Conservation (phyloP, 768 basidiomycete species). For the Austroboletus eburneus region DNA sequence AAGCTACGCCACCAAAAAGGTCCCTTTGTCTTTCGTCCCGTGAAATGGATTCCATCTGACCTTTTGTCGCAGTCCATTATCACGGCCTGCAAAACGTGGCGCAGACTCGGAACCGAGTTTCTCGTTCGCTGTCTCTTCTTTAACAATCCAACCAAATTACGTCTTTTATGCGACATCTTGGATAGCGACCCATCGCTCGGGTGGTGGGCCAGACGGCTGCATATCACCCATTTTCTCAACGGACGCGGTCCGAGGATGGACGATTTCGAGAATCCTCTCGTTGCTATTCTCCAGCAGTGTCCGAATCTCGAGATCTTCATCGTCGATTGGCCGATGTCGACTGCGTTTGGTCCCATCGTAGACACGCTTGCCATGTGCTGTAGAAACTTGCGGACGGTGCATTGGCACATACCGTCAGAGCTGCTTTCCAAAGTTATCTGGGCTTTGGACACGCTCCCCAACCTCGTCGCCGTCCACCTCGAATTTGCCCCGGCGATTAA, state of each 20-base stretch:
- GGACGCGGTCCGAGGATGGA: conserved; percentile 40
- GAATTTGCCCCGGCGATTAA: conserved; percentile 35
- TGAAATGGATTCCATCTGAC: not conserved
- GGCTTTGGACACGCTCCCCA: conserved; percentile 61
- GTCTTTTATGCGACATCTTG: conserved; percentile 48
- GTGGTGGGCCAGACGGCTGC: conserved; percentile 73
- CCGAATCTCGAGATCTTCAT: conserved; percentile 74
- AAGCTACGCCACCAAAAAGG: conserved; percentile 67
- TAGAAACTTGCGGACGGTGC: conserved; percentile 52
- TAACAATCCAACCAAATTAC: conserved; percentile 52
- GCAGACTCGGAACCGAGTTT: conserved; percentile 56
- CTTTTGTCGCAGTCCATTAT: conserved; percentile 52
- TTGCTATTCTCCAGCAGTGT: conserved; percentile 57
- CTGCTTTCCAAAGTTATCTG: conserved; percentile 65
- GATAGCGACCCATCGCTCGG: conserved; percentile 52
- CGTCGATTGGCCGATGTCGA: conserved; percentile 59
- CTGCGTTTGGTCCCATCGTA: conserved; percentile 57
- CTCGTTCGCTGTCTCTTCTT: conserved; percentile 70
- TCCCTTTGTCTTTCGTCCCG: conserved; percentile 16
- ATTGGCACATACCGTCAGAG: conserved; percentile 54
- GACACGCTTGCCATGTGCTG: conserved; percentile 56
- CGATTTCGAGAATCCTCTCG: conserved; percentile 50
- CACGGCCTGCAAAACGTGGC: conserved; percentile 63
- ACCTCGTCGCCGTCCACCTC: conserved; percentile 53
- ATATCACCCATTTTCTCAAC: conserved; percentile 51